These are phyloP conservation scores for Gossypium mustelinum DNA, from an alignment of 345 rosid genomes.

Conservation along the genomic window DNA sequence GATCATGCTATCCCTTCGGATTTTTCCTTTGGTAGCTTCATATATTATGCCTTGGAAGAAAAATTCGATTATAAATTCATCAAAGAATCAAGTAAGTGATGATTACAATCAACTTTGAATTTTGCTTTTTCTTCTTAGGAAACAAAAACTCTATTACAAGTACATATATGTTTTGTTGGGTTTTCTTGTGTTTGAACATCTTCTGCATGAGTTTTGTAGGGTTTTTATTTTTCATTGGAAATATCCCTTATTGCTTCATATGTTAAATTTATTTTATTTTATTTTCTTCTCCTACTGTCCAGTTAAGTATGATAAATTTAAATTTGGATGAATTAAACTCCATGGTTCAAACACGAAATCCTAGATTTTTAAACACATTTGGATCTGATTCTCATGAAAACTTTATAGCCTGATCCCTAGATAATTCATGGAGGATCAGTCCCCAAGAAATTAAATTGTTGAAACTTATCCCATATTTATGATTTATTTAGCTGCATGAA, in stretches of 20 bases:
- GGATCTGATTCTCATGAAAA: constrained; percentile 20
- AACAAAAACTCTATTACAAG: background rate
- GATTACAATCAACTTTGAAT: background rate
- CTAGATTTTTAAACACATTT: constrained; percentile 8
- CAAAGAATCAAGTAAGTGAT: background rate
- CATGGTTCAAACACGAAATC: constrained; percentile 13
- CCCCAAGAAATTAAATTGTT: background rate
- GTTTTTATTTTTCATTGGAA: background rate
- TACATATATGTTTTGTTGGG: background rate
- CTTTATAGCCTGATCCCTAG: background rate
- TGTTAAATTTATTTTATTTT: background rate
- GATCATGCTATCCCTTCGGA: constrained; percentile 97
- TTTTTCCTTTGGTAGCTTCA: constrained; percentile 69
- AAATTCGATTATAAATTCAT: background rate
- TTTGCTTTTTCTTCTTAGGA: background rate
- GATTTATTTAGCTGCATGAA: background rate
- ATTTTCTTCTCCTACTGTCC: background rate
- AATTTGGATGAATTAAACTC: background rate
- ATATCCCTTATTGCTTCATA: background rate
- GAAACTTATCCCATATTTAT: background rate
- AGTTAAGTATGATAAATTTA: background rate
- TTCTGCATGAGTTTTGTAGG: constrained; percentile 12
- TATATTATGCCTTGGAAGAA: too few species aligned
- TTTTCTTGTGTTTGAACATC: background rate
- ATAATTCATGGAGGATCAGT: background rate